Conservation (phyloP, 2,329 filamentous ascomycete species). For the Rosellinia necatrix region DNA sequence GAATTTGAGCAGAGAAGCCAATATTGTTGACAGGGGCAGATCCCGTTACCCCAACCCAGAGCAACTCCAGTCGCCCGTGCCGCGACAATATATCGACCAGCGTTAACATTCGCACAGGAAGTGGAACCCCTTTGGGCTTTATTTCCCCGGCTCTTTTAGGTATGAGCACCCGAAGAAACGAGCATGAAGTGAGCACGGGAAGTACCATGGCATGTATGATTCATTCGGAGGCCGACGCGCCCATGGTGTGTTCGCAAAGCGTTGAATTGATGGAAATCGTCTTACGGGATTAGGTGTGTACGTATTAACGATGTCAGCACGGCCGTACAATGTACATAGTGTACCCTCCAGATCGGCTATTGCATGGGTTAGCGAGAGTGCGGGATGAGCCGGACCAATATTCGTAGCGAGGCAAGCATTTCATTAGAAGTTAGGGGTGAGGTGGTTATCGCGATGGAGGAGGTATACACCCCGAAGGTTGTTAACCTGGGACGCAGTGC, state of each 20-base stretch:
- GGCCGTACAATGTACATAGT: conserved; percentile 1
- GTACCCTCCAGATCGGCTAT: conserved; percentile 19
- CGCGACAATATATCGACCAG: background rate
- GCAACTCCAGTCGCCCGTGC: conserved; percentile 12
- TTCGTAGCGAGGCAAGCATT: background rate
- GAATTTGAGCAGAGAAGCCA: conserved; percentile 5
- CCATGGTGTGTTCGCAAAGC: conserved; percentile 27
- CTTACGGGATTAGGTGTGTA: conserved; percentile 8
- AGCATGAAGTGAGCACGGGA: no score
- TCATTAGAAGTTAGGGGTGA: background rate
- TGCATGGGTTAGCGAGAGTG: conserved; percentile 21
- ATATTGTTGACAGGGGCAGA: conserved; percentile 16
- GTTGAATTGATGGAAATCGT: conserved; percentile 1
- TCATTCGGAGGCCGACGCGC: conserved; percentile 18
- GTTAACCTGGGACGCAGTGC: background rate
- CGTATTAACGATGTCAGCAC: conserved; percentile 22
- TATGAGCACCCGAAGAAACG: conserved; percentile 2
- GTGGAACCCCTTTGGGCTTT: background rate
- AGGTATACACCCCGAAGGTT: background rate
- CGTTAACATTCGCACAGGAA: background rate
- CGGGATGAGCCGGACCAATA: conserved; percentile 25
- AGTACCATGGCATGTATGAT: conserved; percentile 6
- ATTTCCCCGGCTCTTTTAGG: background rate
- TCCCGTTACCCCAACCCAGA: conserved; percentile 26
- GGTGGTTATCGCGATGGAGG: background rate